These are phyloP conservation scores for Alloascoidea africana DNA, from an alignment of 805 yeast genomes.

Conservation along the genomic window DNA sequence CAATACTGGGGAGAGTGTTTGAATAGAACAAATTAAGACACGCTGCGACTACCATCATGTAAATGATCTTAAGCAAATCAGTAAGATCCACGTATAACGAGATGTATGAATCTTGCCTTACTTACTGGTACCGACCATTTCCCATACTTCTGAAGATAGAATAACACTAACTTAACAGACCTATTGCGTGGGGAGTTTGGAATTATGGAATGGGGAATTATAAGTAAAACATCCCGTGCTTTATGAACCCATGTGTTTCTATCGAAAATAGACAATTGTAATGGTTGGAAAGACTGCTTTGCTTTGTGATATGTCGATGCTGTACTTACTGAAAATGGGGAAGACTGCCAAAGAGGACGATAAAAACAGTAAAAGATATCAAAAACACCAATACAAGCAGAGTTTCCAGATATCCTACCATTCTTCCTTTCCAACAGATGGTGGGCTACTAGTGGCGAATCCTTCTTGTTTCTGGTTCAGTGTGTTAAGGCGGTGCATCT, in stretches of 20 bases:
- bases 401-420: too few relatives aligned
- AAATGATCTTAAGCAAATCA: conserved; percentile 4
- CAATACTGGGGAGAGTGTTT: conserved; percentile 7
- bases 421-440: too few relatives aligned
- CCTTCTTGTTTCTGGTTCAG: too few relatives aligned
- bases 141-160: conserved; percentile 10
- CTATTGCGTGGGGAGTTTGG: conserved; percentile 6
- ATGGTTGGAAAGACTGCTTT: not conserved
- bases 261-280: not conserved
- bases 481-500: too few relatives aligned
- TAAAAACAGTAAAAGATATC: conserved; percentile 14
- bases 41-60: conserved; percentile 6
- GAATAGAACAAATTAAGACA: conserved; percentile 8
- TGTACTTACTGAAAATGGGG: conserved; percentile 15
- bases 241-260: conserved; percentile 12
- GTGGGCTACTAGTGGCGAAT: too few relatives aligned
- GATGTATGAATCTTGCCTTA: not conserved
- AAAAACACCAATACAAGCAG: too few relatives aligned
- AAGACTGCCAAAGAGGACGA: conserved; percentile 18
- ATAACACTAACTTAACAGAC: not conserved
- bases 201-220: conserved; percentile 8
- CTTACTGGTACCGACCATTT: conserved; percentile 11
- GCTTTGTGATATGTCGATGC: not conserved
- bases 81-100: not conserved
- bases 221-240: conserved; percentile 10